Conservation (phyloP, 345 rosid species). For the Citropsis articulata region DNA sequence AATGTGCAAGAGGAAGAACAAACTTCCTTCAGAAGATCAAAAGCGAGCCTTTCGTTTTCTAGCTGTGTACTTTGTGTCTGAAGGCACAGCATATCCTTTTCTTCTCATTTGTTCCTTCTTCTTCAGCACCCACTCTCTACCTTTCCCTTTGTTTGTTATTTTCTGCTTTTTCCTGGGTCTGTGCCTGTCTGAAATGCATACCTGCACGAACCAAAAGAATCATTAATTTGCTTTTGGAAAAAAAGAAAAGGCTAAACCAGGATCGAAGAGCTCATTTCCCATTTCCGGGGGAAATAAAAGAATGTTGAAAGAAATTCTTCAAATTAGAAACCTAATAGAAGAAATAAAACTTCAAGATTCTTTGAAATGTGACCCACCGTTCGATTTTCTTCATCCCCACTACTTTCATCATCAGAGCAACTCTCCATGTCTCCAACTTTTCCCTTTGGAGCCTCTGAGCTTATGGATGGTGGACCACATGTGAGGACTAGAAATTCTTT, state of each 20-base stretch:
- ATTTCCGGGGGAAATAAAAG: not conserved
- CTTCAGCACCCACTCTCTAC: slow-evolving; percentile 72
- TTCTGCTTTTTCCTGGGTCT: slow-evolving; percentile 85
- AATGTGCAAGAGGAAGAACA: not conserved
- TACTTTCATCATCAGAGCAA: slow-evolving; percentile 61
- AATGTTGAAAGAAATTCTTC: not conserved
- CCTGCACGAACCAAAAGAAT: slow-evolving; percentile 33
- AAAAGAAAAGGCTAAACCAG: not conserved
- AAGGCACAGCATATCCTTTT: slow-evolving; percentile 76
- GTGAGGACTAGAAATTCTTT: slow-evolving; percentile 86
- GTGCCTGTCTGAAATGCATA: slow-evolving; percentile 59
- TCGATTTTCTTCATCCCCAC: slow-evolving; percentile 61
- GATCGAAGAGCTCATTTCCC: not conserved
- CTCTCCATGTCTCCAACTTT: slow-evolving; percentile 52
- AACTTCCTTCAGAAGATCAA: slow-evolving; percentile 24
- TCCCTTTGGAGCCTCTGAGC: slow-evolving; percentile 44
- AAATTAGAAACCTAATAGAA: not conserved
- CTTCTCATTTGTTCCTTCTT: slow-evolving; percentile 87
- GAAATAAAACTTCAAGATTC: not conserved
- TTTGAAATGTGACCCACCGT: slow-evolving; percentile 33
- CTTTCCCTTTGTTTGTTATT: slow-evolving; percentile 59
- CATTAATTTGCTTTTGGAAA: not conserved
- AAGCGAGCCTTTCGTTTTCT: slow-evolving; percentile 78
- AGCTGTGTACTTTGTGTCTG: slow-evolving; percentile 74
- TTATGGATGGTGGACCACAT: slow-evolving; percentile 65